Conservation (phyloP, 2,329 filamentous ascomycete genomes). For the Alternaria sp. region DNA sequence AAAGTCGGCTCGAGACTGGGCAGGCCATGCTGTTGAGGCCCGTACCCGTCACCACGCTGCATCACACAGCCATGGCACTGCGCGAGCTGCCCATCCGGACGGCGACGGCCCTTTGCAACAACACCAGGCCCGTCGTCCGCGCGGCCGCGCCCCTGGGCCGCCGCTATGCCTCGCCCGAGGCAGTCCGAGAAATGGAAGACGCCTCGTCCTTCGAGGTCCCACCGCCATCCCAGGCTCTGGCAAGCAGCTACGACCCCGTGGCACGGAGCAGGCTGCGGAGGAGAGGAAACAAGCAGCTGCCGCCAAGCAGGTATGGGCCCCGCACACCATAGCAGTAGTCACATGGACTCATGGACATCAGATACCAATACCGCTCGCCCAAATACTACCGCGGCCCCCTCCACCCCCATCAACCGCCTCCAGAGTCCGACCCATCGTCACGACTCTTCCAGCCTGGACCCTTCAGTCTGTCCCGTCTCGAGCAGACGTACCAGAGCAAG, state of each 20-base stretch:
- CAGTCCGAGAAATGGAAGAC: conserved; percentile 58
- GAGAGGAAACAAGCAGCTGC: conserved; percentile 55
- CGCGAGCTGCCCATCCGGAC: conserved; percentile 48
- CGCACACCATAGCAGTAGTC: not conserved
- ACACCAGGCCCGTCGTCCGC: conserved; percentile 35
- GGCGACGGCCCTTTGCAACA: conserved; percentile 36
- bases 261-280: conserved; percentile 56
- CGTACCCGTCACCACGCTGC: conserved; percentile 24
- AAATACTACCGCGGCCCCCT: conserved; percentile 94
- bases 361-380: conserved; percentile 94
- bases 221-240: conserved; percentile 52
- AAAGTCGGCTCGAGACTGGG: conserved; percentile 25
- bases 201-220: conserved; percentile 56
- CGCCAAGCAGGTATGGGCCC: conserved; percentile 62
- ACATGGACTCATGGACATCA: conserved; percentile 49
- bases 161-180: conserved; percentile 60
- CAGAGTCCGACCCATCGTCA: conserved; percentile 83
- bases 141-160: conserved; percentile 38
- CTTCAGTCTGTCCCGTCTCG: conserved; percentile 84
- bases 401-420: conserved; percentile 90
- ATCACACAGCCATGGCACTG: conserved; percentile 46
- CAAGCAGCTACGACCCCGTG: conserved; percentile 60
- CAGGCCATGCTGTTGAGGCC: conserved; percentile 7
- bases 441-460: conserved; percentile 89
- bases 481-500: conserved; percentile 89